Conservation (phyloP, 768 basidiomycete species). For the Antrodiella citrinella region DNA sequence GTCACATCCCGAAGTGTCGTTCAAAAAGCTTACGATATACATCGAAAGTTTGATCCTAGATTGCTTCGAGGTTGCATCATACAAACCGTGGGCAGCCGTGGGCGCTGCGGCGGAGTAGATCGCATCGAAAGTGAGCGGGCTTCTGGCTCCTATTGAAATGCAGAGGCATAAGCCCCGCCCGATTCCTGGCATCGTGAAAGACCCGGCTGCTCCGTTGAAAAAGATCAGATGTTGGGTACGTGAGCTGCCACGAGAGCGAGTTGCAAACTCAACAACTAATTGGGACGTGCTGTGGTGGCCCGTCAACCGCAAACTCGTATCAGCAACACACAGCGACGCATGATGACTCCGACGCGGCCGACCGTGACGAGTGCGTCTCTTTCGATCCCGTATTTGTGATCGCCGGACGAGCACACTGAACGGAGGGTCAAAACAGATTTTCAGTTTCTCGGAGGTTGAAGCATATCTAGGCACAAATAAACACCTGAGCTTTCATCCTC, state of each 20-base stretch:
- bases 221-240: not conserved
- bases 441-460: not conserved
- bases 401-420: not conserved
- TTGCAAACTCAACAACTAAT: not conserved
- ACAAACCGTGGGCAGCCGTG: no score
- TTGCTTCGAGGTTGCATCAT: no score
- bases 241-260: not conserved
- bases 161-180: no score
- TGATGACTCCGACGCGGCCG: not conserved
- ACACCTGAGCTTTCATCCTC: not conserved
- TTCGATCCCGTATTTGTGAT: not conserved
- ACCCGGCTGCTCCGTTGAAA: not conserved
- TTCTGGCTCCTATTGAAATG: no score
- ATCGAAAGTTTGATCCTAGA: no score
- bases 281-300: not conserved
- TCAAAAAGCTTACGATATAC: no score
- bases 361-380: not conserved
- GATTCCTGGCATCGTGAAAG: not conserved
- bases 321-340: not conserved
- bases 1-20: no score
- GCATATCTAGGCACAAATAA: not conserved
- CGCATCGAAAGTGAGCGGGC: no score
- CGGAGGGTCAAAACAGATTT: not conserved
- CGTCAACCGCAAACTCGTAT: not conserved
- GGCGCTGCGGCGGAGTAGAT: no score